phyloP scores from a whole-genome alignment of 148 eudicot genomes.

The Suaeda aralocaspica region DNA sequence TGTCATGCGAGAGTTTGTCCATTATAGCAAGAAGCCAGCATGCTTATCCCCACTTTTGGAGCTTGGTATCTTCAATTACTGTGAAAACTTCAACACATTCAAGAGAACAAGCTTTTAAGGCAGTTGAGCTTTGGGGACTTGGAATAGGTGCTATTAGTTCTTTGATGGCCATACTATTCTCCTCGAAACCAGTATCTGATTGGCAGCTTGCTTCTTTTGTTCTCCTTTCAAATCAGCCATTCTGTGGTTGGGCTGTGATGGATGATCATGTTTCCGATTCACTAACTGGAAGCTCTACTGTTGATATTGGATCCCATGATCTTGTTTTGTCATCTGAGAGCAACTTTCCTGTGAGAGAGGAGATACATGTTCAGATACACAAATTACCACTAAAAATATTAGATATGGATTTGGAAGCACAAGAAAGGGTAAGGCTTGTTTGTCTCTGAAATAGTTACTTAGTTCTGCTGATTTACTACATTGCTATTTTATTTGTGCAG shows the following conservation, averaged over 20 bases:
- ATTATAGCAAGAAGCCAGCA: conserved; percentile 48
- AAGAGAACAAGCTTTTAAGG: conserved; percentile 71
- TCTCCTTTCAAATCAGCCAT: conserved; percentile 72
- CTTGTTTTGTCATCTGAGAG: conserved; percentile 46
- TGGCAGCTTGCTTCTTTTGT: conserved; percentile 75
- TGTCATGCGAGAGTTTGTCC: conserved; percentile 42
- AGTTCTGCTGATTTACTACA: neutral
- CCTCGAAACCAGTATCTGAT: conserved; percentile 55
- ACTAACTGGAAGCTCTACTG: conserved; percentile 28
- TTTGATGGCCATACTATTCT: conserved; percentile 72
- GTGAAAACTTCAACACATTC: conserved; percentile 55
- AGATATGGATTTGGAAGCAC: conserved; percentile 54
- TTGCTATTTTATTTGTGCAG: conserved; percentile 35
- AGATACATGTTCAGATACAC: conserved; percentile 53
- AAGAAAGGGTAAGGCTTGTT: conserved; percentile 52
- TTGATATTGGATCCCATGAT: conserved; percentile 32
- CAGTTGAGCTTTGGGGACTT: conserved; percentile 89
- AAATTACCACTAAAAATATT: conserved; percentile 51
- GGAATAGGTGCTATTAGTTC: conserved; percentile 69
- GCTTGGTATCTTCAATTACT: conserved; percentile 59
- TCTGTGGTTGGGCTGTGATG: conserved; percentile 41
- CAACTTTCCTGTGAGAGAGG: conserved; percentile 56
- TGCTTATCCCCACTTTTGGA: conserved; percentile 65
- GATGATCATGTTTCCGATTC: conserved; percentile 30
- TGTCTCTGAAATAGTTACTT: conserved; percentile 1